Base-by-base conservation (phyloP, 768 basidiomycete species). In the Tephrocybe sp. region DNA sequence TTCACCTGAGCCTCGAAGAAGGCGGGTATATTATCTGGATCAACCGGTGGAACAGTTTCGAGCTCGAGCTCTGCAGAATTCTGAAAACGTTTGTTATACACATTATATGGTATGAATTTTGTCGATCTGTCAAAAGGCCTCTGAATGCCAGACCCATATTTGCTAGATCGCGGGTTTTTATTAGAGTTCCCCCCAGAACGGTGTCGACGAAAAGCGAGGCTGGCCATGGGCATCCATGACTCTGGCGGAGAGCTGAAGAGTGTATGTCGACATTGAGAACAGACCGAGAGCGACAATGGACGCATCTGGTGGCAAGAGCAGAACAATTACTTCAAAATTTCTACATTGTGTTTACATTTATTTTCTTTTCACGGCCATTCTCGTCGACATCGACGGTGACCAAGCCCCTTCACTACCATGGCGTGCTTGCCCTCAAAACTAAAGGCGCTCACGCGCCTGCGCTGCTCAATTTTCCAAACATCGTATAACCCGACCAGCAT, bases 401-500 rank as follows among this genome's bases (percentile, higher is more conserved):
- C 16, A 24, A 13, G 42, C 28, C 36, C 38, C 21, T 44, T 7
- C 30, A n/a, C 47, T 39, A 16, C 48, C 7, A 73, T 72, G 67
- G 64, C 74, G 28, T 61, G 64, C 9, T 59, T 79, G n/a, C 73
- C 77, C 18, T 70, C 77, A 30, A 79, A 83, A 44, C 66, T 90
- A n/a, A 69, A 74, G 12, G 72, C 79, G n/a, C 73, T 93, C 54
- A 77, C 68, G 1, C 77, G 79, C 41, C 72, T 89, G 5, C 86
- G 85, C 36, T 86, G 83, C 63, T 63, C 75, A 34, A 80, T 98
- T 45, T 96, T 98, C 62, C 82, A 92, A 62, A 96, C 92, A 8
- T 75, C 87, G 3, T 92, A 89, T 70, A 98, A 98, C 69, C 95
- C 95, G 0, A 78, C 78, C 2, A 80, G 80, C 22, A 64, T 82